phyloP scores from a whole-genome alignment of 768 basidiomycete genomes.

The Atractiella rhizophila region DNA sequence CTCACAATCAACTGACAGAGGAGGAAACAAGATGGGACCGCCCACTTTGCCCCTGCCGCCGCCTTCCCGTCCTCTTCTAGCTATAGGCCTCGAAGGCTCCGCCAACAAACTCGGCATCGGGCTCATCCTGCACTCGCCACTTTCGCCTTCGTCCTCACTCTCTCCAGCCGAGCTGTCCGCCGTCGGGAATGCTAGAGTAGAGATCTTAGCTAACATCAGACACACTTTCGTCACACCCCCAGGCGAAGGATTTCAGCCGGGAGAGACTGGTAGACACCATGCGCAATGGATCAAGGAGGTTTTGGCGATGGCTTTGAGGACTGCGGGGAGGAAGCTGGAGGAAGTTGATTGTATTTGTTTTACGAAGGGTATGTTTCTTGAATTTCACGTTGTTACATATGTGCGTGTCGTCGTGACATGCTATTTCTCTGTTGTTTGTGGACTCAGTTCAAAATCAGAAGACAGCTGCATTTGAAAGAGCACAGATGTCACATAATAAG shows the following conservation, averaged over 20 bases:
- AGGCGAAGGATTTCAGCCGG: slow-evolving; percentile 86
- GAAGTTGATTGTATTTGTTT: slow-evolving; percentile 87
- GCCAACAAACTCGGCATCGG: slow-evolving; percentile 96
- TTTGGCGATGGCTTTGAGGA: slow-evolving; percentile 44
- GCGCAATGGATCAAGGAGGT: slow-evolving; percentile 71
- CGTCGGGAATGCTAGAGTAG: slow-evolving; percentile 33
- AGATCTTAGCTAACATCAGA: slow-evolving; percentile 69
- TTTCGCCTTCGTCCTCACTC: not conserved
- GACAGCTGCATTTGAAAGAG: too few relatives aligned
- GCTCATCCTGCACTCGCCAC: slow-evolving; percentile 50
- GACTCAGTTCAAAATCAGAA: too few relatives aligned
- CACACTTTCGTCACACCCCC: slow-evolving; percentile 99
- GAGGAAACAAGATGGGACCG: too few relatives aligned
- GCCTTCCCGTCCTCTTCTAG: slow-evolving; percentile 26
- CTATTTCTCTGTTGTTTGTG: not conserved
- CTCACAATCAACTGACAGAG: too few relatives aligned
- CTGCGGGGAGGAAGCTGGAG: slow-evolving; percentile 42
- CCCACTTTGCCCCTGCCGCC: slow-evolving; percentile 5
- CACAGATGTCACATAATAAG: too few relatives aligned
- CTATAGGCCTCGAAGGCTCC: slow-evolving; percentile 90
- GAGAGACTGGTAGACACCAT: slow-evolving; percentile 87
- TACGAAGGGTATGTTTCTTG: slow-evolving; percentile 53
- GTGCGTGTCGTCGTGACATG: not conserved
- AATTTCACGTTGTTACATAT: not conserved
- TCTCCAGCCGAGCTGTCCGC: not conserved